A percentile compares a stretch with the other conserved stretches of the same genome.
Conservation (phyloP, 306 rosid species). For the Herpetospermum pedunculosum region DNA sequence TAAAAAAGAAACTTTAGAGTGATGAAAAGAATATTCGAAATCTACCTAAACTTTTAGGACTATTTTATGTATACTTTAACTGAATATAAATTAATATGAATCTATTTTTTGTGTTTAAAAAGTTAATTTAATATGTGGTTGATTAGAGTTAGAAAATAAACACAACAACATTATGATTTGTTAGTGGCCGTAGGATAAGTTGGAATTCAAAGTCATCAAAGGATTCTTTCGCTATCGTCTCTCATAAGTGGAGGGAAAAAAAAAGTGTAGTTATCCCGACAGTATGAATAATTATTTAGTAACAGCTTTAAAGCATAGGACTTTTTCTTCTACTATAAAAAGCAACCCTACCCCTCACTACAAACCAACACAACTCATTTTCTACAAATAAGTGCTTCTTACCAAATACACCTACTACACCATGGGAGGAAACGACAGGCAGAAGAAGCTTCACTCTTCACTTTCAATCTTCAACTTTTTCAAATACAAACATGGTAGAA, state of each 20-base stretch:
- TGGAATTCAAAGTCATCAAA: neutral
- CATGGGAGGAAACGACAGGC: neutral
- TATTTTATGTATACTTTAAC: too few species aligned
- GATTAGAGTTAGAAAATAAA: too few species aligned
- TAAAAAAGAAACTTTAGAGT: too few species aligned
- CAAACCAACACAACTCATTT: neutral
- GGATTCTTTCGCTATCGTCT: neutral
- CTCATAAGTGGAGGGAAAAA: neutral
- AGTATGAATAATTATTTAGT: neutral
- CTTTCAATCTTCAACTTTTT: constrained; percentile 49
- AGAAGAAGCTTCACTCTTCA: constrained; percentile 4
- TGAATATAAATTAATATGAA: too few species aligned
- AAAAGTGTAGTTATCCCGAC: neutral
- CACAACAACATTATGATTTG: neutral
- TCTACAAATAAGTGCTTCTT: neutral
- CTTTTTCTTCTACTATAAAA: neutral
- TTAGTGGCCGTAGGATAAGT: neutral
- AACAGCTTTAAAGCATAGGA: neutral
- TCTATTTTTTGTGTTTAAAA: too few species aligned
- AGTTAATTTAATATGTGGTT: too few species aligned
- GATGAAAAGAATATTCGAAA: too few species aligned
- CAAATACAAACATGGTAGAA: constrained; percentile 25
- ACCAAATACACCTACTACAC: neutral
- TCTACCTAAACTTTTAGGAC: too few species aligned
- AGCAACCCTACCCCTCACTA: neutral